phyloP scores from a whole-genome alignment of 805 yeast genomes.

The Kluyveromyces aestuarii region DNA sequence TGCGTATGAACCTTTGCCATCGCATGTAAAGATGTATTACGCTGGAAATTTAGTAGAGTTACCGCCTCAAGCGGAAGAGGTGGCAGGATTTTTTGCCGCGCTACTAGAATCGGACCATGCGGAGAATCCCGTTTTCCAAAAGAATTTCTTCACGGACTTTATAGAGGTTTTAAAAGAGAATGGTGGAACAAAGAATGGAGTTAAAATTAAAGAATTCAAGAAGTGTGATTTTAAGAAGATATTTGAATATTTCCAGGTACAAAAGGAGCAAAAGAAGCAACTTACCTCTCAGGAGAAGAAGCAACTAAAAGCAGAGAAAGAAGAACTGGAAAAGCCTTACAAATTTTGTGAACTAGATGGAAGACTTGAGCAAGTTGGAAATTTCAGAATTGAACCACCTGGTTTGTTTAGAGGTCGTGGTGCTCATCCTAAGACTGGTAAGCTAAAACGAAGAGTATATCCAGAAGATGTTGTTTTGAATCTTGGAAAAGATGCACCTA shows the following conservation, averaged over 20 bases:
- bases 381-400: slow-evolving; percentile 93
- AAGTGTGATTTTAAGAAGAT: slow-evolving; percentile 75
- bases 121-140: slow-evolving; percentile 73
- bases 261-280: slow-evolving; percentile 63
- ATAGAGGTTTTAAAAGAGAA: slow-evolving; percentile 52
- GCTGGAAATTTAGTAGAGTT: slow-evolving; percentile 67
- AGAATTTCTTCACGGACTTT: slow-evolving; percentile 81
- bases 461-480: slow-evolving; percentile 89
- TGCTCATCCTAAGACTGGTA: slow-evolving; percentile 94
- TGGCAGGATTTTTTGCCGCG: slow-evolving; percentile 91
- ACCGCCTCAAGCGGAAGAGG: slow-evolving; percentile 85
- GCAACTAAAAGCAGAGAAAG: slow-evolving; percentile 59
- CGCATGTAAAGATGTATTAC: slow-evolving; percentile 63
- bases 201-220: slow-evolving; percentile 45
- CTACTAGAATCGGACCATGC: slow-evolving; percentile 84
- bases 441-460: slow-evolving; percentile 69
- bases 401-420: slow-evolving; percentile 95
- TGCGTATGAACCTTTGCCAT: slow-evolving; percentile 77
- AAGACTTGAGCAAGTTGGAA: slow-evolving; percentile 84
- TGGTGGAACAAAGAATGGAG: slow-evolving; percentile 49
- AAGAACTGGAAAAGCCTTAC: slow-evolving; percentile 67
- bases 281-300: slow-evolving; percentile 70
- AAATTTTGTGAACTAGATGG: slow-evolving; percentile 79
- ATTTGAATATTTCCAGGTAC: slow-evolving; percentile 57
- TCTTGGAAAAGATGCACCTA: slow-evolving; percentile 56